These are phyloP conservation scores for Canavalia gladiata DNA, from an alignment of 306 rosid species.

Conservation along the genomic window DNA sequence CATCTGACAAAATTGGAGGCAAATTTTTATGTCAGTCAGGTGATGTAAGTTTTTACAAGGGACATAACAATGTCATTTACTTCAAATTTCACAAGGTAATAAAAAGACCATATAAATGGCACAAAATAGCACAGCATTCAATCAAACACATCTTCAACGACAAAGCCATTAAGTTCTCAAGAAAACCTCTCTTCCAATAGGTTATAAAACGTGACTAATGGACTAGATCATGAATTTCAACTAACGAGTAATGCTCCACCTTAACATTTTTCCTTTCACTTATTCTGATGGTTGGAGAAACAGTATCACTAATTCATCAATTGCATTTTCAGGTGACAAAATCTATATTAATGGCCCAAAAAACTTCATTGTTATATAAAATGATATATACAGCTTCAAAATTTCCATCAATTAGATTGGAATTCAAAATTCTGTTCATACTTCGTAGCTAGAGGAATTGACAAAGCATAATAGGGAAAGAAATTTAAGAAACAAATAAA, in stretches of 20 bases:
- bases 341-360: background rate
- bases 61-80: background rate
- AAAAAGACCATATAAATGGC: background rate
- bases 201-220: background rate
- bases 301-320: background rate
- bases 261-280: slow-evolving; percentile 13
- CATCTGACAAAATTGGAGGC: slow-evolving; percentile 65
- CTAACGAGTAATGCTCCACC: background rate
- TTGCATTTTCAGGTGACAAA: slow-evolving; percentile 17
- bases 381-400: background rate
- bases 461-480: background rate
- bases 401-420: background rate
- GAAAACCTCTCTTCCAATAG: slow-evolving; percentile 1
- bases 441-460: background rate
- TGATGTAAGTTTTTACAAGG: background rate
- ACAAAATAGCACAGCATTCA: background rate
- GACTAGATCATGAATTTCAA: background rate
- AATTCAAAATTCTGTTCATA: background rate
- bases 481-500: slow-evolving; percentile 8
- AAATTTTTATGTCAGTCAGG: background rate
- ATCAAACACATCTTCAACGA: background rate
- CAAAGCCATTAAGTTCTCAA: background rate
- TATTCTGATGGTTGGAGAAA: slow-evolving; percentile 2
- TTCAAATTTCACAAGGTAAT: slow-evolving; percentile 21
- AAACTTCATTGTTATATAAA: background rate